Conservation (phyloP, 306 rosid genomes). For the Biancaea sappan region DNA sequence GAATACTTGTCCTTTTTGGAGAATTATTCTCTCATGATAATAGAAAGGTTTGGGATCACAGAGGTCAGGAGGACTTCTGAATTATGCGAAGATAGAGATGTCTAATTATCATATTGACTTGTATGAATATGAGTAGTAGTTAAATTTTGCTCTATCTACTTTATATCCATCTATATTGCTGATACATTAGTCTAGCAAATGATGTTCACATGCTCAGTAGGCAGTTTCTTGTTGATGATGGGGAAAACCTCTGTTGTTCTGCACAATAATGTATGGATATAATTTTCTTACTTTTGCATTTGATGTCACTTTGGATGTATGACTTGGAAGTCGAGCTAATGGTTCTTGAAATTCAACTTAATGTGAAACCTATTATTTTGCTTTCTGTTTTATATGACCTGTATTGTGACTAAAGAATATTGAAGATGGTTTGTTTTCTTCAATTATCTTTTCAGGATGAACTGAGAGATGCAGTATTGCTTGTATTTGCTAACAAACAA, state of each 20-base stretch:
- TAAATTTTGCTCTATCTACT: conserved; percentile 8
- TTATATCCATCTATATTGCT: not conserved
- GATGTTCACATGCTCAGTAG: conserved; percentile 10
- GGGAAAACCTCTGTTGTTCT: not conserved
- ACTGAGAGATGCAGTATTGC: conserved; percentile 95
- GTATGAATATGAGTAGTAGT: not conserved
- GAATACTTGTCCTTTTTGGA: not conserved
- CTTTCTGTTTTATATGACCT: conserved; percentile 1
- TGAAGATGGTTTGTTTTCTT: conserved; percentile 5
- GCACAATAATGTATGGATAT: not conserved
- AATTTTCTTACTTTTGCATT: conserved; percentile 1
- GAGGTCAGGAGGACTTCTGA: not conserved
- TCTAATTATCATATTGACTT: conserved; percentile 1
- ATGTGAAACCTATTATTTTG: not conserved
- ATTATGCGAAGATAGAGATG: not conserved
- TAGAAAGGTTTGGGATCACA: not conserved
- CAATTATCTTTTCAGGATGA: conserved; percentile 70
- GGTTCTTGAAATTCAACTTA: not conserved
- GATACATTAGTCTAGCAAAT: conserved; percentile 8
- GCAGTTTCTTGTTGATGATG: not conserved
- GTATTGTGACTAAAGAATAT: conserved; percentile 3
- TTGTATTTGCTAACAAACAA: conserved; percentile 99
- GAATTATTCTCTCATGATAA: not conserved
- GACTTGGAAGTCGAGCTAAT: conserved; percentile 22
- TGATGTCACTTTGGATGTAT: not conserved